Evolutionary conservation across 2,329 filamentous ascomycete genomes (phyloP).

Genomic region (Diatrype stigma): DNA sequence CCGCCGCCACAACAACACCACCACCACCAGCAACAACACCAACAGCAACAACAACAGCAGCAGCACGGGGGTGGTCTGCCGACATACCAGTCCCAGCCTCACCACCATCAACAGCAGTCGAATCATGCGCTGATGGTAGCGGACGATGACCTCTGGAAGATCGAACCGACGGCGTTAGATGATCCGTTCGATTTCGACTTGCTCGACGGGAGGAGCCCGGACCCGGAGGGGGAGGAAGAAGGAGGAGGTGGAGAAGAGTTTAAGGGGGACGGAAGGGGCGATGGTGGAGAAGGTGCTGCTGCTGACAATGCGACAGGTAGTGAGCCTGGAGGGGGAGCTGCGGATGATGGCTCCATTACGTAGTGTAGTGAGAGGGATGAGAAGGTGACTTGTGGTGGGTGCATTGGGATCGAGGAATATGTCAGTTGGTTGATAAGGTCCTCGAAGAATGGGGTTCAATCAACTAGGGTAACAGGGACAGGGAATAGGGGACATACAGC

Average conservation of each 20-base stretch:
- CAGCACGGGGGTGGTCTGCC: slow-evolving; percentile 9
- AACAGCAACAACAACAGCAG: slow-evolving; percentile 2
- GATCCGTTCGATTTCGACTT: not conserved
- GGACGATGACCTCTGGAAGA: not conserved
- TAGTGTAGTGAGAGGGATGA: too few relatives aligned
- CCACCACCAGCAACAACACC: slow-evolving; percentile 1
- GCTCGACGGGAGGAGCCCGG: not conserved
- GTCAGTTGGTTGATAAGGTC: too few relatives aligned
- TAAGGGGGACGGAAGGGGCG: not conserved
- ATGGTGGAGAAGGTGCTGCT: too few relatives aligned
- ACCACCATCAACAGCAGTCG: slow-evolving; percentile 1
- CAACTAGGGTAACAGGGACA: too few relatives aligned
- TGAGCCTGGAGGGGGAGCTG: too few relatives aligned
- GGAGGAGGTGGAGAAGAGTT: not conserved
- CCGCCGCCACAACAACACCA: not conserved
- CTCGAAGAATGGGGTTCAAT: too few relatives aligned
- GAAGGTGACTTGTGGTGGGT: too few relatives aligned
- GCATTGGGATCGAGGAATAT: too few relatives aligned
- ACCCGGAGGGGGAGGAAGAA: not conserved
- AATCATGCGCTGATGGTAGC: slow-evolving; percentile 5
- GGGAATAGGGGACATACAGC: too few relatives aligned
- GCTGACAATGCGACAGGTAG: too few relatives aligned
- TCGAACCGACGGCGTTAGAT: not conserved
- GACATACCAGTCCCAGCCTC: slow-evolving; percentile 1
- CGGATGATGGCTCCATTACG: too few relatives aligned